phyloP scores from a whole-genome alignment of 2,329 filamentous ascomycete genomes.

The Lojkania enalia region DNA sequence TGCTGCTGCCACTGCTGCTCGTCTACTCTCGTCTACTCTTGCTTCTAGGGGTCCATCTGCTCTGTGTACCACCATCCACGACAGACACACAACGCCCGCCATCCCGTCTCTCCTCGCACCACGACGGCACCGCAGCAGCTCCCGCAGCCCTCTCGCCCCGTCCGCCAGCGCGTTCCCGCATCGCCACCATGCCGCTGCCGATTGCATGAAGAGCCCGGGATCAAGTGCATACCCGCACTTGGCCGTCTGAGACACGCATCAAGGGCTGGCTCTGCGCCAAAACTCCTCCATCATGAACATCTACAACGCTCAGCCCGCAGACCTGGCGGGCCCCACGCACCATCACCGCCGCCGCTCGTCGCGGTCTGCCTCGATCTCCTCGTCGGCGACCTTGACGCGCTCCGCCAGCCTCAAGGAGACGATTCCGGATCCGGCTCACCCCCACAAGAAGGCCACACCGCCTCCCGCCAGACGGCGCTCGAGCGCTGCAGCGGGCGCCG shows the following conservation, averaged over 20 bases:
- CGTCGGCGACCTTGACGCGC: constrained; percentile 48
- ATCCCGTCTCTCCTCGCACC: constrained; percentile 4
- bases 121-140: neutral
- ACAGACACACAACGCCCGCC: constrained; percentile 9
- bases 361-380: constrained; percentile 50
- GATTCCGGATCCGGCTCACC: constrained; percentile 31
- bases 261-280: constrained; percentile 12
- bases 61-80: neutral
- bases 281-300: constrained; percentile 30
- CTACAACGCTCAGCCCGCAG: constrained; percentile 21
- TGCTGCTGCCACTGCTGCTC: no score
- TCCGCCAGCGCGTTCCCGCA: constrained; percentile 14
- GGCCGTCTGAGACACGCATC: constrained; percentile 37
- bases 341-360: constrained; percentile 37
- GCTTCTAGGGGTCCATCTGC: neutral
- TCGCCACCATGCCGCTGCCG: constrained; percentile 33
- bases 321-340: constrained; percentile 14
- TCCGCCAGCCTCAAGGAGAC: constrained; percentile 38
- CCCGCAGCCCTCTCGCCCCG: constrained; percentile 1
- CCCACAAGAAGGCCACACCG: constrained; percentile 33
- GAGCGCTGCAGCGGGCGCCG: constrained; percentile 45
- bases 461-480: constrained; percentile 43
- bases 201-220: constrained; percentile 29
- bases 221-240: constrained; percentile 22
- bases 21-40: neutral